Base-by-base conservation (phyloP, 1,284 basidiomycete species). In the Boletus austroedulis region DNA sequence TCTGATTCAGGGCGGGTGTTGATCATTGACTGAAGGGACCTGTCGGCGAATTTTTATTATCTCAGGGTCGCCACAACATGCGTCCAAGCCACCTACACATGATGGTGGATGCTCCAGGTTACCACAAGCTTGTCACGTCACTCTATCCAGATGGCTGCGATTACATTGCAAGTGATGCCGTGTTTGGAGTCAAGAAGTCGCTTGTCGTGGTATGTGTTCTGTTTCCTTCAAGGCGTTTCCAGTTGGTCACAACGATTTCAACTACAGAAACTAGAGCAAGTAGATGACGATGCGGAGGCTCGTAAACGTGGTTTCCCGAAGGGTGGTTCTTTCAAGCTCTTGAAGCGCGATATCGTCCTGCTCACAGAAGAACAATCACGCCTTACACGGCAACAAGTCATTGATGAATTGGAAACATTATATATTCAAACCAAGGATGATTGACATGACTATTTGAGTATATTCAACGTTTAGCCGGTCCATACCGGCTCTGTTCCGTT, bases 1-100 rank as follows among this genome's bases (percentile, higher is more conserved):
- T 26, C 26, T 17, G 47, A 41, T 26, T 19, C 2, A 10, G 43
- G 23, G 0, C 7, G 5, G 21, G 28, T 36, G 19, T 49, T 65
- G 31, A 66, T 60, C 19, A 44, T n/a, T 5, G 19, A 31, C 48
- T 41, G 0, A 60, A 84, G 83, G 92, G 92, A 0, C 85, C 92
- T 0, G 89, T 92, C 8, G 89, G 88, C 2, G 77, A 80, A 31
- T 66, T 94, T 59, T 73, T 94, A 26, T 58, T 76, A 4, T 71
- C 70, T 0, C 77, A 92, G 11, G 80, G 81, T 31, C 80, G 92
- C 57, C 92, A 94, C 68, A 85, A 87, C 64, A 84, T 86, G 78
- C 82, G 92, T 24, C 92, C 92, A 17, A 86, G 83, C 50, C 92
- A 94, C 70, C 67, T 94, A 60, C 92, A 94, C 70, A 75, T 93